Evolutionary conservation across 2,329 filamentous ascomycete species (phyloP), one percentile per base, ranked within the genome.

Genomic region (Penicillium italicum): DNA sequence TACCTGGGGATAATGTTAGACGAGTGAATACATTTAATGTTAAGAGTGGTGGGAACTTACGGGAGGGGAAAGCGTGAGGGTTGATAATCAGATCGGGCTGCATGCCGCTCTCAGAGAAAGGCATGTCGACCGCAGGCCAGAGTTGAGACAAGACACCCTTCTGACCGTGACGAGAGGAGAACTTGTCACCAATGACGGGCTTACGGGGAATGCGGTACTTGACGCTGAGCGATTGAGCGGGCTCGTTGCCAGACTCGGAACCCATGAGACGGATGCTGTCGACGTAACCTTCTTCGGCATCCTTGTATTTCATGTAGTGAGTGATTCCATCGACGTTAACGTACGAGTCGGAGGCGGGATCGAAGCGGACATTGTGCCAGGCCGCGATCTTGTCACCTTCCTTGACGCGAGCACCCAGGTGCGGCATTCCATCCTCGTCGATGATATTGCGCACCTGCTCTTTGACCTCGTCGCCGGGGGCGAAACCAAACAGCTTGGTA

Each of bases 41-140:
- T 2, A 12, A 22, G 33, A n/a, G 42, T 12, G 8, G 11, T 3
- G 16, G 36, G 9, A 28, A 63, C 72, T 66, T 67, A 76, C 94
- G 92, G 43, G 93, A 97, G 8, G 94, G 94, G 82, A 99, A 99
- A 70, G 94, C 94, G 82, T 99, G 94, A 38, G 94, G 94, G 78
- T 99, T 99, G 81, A 99, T 99, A 76, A 99, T 99, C 67, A 96
- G 82, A 75, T 99, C 94, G 10, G 94, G 94, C 70, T 97, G 92
- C 58, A 99, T 97, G 51, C 94, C 94, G 6, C 89, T 90, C 77
- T 99, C 94, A 3, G 90, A 91, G 76, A 97, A 99, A 4, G 94
- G 94, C 90, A 99, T 94, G 72, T 97, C 92, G 56, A 89, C 80
- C 2, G 87, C 84, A 0, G 92, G 94, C 91, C 94, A 99, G 73